Evolutionary conservation across 1,139 yeast species (phyloP).

Genomic region (Nematodospora anomalae): DNA sequence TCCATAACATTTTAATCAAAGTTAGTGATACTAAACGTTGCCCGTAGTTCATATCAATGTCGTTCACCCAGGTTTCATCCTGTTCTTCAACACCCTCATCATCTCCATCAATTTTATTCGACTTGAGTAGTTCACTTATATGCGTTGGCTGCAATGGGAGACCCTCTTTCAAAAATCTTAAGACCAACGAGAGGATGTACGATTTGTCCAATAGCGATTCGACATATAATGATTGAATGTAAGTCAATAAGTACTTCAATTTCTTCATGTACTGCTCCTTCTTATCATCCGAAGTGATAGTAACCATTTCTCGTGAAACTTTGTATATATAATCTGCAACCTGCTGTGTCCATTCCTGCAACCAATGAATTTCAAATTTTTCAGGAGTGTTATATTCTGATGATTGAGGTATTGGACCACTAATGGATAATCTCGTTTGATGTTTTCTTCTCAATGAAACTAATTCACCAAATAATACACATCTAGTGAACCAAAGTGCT

Average conservation of each 20-base stretch:
- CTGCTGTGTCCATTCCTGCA: slow-evolving; percentile 87
- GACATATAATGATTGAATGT: slow-evolving; percentile 63
- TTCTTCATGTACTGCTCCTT: slow-evolving; percentile 51
- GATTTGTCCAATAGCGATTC: slow-evolving; percentile 66
- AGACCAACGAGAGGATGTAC: slow-evolving; percentile 61
- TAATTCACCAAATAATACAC: slow-evolving; percentile 82
- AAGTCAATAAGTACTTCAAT: slow-evolving; percentile 58
- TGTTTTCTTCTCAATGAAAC: slow-evolving; percentile 61
- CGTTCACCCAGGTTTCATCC: slow-evolving; percentile 15
- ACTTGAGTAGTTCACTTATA: slow-evolving; percentile 21
- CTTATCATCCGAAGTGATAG: slow-evolving; percentile 26
- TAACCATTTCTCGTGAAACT: slow-evolving; percentile 41
- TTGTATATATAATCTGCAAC: slow-evolving; percentile 60
- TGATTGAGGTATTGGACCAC: slow-evolving; percentile 11
- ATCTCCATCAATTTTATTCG: slow-evolving; percentile 16
- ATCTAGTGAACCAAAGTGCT: slow-evolving; percentile 87
- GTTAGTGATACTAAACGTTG: slow-evolving; percentile 48
- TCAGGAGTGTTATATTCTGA: slow-evolving; percentile 19
- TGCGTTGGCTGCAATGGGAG: slow-evolving; percentile 42
- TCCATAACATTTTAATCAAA: slow-evolving; percentile 70
- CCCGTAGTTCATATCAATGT: slow-evolving; percentile 35
- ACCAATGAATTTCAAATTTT: slow-evolving; percentile 59
- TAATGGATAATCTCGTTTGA: slow-evolving; percentile 18
- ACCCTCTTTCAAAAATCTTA: slow-evolving; percentile 54
- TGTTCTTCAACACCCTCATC: slow-evolving; percentile 12